Conservation (phyloP, 2,329 filamentous ascomycete species). For the Gaeumannomyces tritici region DNA sequence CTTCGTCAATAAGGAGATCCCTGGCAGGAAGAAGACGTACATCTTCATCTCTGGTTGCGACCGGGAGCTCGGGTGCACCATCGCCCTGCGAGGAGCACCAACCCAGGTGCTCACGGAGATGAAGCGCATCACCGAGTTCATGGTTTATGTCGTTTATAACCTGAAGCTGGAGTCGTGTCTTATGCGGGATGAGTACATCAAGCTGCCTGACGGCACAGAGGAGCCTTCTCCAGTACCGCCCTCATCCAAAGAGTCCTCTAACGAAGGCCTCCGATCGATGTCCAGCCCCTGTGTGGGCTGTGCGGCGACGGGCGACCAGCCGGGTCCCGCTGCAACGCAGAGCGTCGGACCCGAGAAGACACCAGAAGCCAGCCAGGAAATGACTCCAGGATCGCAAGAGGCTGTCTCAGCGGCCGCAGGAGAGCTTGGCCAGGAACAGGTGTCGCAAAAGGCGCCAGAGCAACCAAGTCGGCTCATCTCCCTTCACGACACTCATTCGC, state of each 20-base stretch:
- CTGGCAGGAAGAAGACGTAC: slow-evolving; percentile 81
- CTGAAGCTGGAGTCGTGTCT: slow-evolving; percentile 90
- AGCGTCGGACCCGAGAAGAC: not conserved
- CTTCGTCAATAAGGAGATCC: slow-evolving; percentile 69
- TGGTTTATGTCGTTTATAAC: slow-evolving; percentile 98
- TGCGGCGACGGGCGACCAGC: slow-evolving; percentile 1
- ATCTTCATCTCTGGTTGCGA: slow-evolving; percentile 89
- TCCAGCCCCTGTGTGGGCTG: slow-evolving; percentile 8
- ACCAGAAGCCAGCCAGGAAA: not conserved
- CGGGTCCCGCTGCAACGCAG: slow-evolving; percentile 7
- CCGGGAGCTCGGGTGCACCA: slow-evolving; percentile 87
- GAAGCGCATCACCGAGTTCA: slow-evolving; percentile 93
- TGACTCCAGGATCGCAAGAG: not conserved
- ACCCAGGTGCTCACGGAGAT: slow-evolving; percentile 63
- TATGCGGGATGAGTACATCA: slow-evolving; percentile 84
- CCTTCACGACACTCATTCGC: slow-evolving; percentile 29
- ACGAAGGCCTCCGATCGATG: slow-evolving; percentile 26
- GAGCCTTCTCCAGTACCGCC: slow-evolving; percentile 27
- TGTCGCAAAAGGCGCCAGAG: slow-evolving; percentile 5
- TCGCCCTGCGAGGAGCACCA: slow-evolving; percentile 76
- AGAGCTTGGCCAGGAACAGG: not conserved
- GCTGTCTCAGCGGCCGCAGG: not conserved
- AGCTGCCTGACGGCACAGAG: slow-evolving; percentile 59
- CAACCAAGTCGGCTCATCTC: slow-evolving; percentile 20
- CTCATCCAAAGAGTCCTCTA: slow-evolving; percentile 20